A percentile compares a stretch with the other conserved stretches of the same genome.
phyloP scores from a whole-genome alignment of 768 basidiomycete species.

The Podaxis sp. region DNA sequence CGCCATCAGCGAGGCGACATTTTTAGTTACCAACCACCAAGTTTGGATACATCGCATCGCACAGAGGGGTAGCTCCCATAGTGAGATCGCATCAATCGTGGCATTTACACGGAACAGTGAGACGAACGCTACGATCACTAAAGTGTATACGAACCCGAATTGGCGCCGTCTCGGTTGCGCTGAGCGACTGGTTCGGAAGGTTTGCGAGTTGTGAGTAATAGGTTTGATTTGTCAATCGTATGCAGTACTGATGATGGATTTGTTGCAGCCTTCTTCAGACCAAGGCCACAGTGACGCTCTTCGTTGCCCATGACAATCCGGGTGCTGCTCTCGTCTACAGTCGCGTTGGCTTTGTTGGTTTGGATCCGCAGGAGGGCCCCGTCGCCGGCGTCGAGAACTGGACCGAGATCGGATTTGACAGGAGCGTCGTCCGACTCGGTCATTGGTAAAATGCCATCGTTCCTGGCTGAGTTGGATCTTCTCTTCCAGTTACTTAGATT shows the following conservation, averaged over 20 bases:
- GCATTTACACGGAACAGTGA: slow-evolving; percentile 64
- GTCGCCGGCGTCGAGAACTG: slow-evolving; percentile 47
- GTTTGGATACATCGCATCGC: slow-evolving; percentile 64
- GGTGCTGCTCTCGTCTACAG: slow-evolving; percentile 54
- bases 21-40: slow-evolving; percentile 42
- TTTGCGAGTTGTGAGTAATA: slow-evolving; percentile 49
- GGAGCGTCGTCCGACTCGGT: slow-evolving; percentile 45
- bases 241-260: slow-evolving; percentile 22
- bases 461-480: neutral
- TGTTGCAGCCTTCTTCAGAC: slow-evolving; percentile 24
- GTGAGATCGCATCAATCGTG: slow-evolving; percentile 60
- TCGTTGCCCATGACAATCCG: slow-evolving; percentile 56
- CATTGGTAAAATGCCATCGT: slow-evolving; percentile 52
- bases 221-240: neutral
- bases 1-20: slow-evolving; percentile 50
- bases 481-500: neutral
- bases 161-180: slow-evolving; percentile 60
- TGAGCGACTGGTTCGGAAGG: slow-evolving; percentile 55
- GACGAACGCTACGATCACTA: slow-evolving; percentile 61
- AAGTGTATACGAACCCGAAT: slow-evolving; percentile 59
- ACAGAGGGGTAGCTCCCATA: slow-evolving; percentile 13
- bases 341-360: slow-evolving; percentile 65
- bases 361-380: slow-evolving; percentile 28
- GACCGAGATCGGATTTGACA: slow-evolving; percentile 66
- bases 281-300: slow-evolving; percentile 58